These are phyloP conservation scores for Saccharomycopsis vini DNA, from an alignment of 805 yeast species.

Conservation along the genomic window DNA sequence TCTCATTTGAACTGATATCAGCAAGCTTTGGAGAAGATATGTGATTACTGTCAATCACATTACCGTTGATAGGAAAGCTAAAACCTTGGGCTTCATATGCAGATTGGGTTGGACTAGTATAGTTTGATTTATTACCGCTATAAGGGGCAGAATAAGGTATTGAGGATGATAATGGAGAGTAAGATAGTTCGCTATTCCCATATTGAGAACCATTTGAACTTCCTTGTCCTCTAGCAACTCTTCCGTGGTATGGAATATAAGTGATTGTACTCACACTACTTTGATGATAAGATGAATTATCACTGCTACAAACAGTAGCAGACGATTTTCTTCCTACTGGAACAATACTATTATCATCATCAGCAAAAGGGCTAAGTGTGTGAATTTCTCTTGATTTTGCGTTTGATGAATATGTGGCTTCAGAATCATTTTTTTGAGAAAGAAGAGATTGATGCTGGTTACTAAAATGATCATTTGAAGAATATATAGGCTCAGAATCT, in stretches of 20 bases:
- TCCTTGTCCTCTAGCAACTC: constrained; percentile 6
- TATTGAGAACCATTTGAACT: background rate
- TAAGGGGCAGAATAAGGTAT: constrained; percentile 19
- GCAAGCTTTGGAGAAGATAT: constrained; percentile 15
- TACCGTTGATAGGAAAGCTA: constrained; percentile 19
- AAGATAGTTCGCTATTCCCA: background rate
- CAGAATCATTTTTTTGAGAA: background rate
- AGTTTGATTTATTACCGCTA: constrained; percentile 9
- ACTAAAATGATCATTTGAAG: no score
- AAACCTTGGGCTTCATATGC: constrained; percentile 15
- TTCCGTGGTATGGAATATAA: constrained; percentile 17
- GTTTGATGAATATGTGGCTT: no score
- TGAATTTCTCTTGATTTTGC: no score
- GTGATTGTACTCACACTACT: constrained; percentile 12
- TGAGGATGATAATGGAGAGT: constrained; percentile 15
- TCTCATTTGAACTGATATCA: constrained; percentile 10
- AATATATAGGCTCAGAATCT: constrained; percentile 3
- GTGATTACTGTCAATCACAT: constrained; percentile 17
- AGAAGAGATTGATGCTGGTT: no score
- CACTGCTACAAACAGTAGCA: background rate
- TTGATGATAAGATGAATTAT: background rate
- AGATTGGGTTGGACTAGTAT: constrained; percentile 12
- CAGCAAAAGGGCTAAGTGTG: background rate
- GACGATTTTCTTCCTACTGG: background rate
- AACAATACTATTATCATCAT: background rate